Percentiles rank a stretch among this genome's conserved stretches.
These are phyloP conservation scores for Vitis hybrid DNA, from an alignment of 177 flowering plant species.

Conservation along the genomic window DNA sequence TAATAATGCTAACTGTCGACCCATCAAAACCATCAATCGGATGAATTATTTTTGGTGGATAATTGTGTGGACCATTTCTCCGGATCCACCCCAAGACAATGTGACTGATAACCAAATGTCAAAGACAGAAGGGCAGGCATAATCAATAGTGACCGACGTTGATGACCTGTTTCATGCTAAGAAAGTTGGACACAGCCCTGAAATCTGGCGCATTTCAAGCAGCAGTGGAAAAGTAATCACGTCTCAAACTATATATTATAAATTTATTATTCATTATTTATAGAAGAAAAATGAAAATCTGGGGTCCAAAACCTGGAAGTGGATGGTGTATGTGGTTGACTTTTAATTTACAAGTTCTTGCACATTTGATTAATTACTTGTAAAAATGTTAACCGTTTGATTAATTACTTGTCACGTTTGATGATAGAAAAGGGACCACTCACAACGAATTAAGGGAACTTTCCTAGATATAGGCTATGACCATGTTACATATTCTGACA, in stretches of 20 bases:
- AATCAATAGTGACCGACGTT: rapidly evolving
- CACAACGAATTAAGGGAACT: too few relatives aligned
- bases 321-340: neutral
- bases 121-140: neutral
- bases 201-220: neutral
- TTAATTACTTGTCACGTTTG: neutral
- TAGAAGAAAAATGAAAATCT: too few relatives aligned
- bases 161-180: neutral
- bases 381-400: neutral
- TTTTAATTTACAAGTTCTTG: neutral
- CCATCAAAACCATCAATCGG: too few relatives aligned
- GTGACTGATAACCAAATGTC: neutral
- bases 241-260: too few relatives aligned
- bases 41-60: neutral
- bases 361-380: neutral
- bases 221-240: neutral
- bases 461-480: too few relatives aligned
- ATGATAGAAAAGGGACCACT: too few relatives aligned
- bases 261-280: too few relatives aligned
- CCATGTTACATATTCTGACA: too few relatives aligned
- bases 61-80: neutral
- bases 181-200: neutral
- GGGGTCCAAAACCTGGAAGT: too few relatives aligned
- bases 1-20: too few relatives aligned
- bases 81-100: neutral